Base-by-base conservation (phyloP, 2,329 filamentous ascomycete genomes). In the Xylaria multiplex region DNA sequence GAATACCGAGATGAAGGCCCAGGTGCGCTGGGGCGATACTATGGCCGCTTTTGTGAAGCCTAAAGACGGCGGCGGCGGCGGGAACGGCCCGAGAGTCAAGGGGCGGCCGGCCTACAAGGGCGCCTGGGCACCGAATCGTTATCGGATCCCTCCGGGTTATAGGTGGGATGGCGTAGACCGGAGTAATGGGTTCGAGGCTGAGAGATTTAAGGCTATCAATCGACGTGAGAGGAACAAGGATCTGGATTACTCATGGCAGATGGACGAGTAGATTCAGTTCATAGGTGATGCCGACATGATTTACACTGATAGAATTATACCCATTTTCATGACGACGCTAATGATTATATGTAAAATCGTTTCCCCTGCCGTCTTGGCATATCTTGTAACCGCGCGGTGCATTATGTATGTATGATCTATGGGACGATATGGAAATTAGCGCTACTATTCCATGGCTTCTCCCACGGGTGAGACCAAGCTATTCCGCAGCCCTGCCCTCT, bases 111-210 rank as follows among this genome's bases (percentile, higher is more conserved):
- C 91, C 4, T 99, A 98, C 77, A 82, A 88, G 66, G 96, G 95
- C 0, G 86, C 90, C 0, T 92, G 91, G 62, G 86, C 92, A 74
- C 96, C 96, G 50, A 99, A 99, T 83, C 86, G 96, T 22, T 98
- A 98, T 81, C 93, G 92, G 1, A 98, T 99, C 68, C 85, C 90
- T 67, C 96, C 96, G 0, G 96, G 96, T 0, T 93, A 97, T 81
- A 85, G 93, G 70, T 99, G 96, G 96, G 96, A 99, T 83, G 96
- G 96, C 6, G 96, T 99, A 19, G 96, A 99, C 82, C 85, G 96
- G 70, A 86, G 93, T 22, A 99, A 93, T 80, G 95, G 95, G 0
- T 98, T 97, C 77, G 96, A 99, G 81, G 91, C 88, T 68, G 91
- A 97, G 76, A 91, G 94, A 81, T 98, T 98, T 81, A 93, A 91